A percentile compares a stretch with the other conserved stretches of the same genome.
phyloP scores from a whole-genome alignment of 208 protist species.

The Novymonas esmeraldas region DNA sequence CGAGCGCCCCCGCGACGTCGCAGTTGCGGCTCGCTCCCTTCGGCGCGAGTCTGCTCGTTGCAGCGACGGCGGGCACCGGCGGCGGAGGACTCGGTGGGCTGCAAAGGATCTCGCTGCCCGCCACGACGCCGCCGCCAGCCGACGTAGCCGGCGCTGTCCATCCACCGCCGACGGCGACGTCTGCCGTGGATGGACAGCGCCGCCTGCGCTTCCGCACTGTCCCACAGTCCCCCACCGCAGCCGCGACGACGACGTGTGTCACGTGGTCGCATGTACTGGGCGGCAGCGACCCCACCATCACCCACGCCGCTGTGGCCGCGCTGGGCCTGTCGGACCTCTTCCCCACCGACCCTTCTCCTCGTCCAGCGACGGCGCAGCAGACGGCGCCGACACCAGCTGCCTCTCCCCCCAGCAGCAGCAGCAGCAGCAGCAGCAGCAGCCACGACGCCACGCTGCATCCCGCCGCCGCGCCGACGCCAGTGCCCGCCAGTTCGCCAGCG shows the following conservation, averaged over 20 bases:
- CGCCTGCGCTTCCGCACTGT: conserved; percentile 7
- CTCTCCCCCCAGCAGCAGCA: too few species aligned
- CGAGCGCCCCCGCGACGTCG: too few species aligned
- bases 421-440: background rate
- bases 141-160: too few species aligned
- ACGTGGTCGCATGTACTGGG: conserved; percentile 12
- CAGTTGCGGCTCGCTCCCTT: conserved; percentile 51
- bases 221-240: background rate
- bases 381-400: too few species aligned
- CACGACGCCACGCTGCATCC: background rate
- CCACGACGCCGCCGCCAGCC: background rate
- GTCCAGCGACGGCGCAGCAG: background rate
- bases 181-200: background rate
- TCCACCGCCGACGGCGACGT: background rate
- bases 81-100: conserved; percentile 25
- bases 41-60: conserved; percentile 68
- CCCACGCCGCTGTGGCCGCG: conserved; percentile 27
- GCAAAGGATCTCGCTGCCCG: conserved; percentile 37
- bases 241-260: background rate
- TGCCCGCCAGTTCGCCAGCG: background rate
- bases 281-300: conserved; percentile 17
- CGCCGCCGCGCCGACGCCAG: background rate
- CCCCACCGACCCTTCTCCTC: conserved; percentile 24
- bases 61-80: conserved; percentile 29
- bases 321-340: conserved; percentile 48